Evolutionary conservation across 148 eudicot species (phyloP).

Genomic region (Selenicereus undatus): DNA sequence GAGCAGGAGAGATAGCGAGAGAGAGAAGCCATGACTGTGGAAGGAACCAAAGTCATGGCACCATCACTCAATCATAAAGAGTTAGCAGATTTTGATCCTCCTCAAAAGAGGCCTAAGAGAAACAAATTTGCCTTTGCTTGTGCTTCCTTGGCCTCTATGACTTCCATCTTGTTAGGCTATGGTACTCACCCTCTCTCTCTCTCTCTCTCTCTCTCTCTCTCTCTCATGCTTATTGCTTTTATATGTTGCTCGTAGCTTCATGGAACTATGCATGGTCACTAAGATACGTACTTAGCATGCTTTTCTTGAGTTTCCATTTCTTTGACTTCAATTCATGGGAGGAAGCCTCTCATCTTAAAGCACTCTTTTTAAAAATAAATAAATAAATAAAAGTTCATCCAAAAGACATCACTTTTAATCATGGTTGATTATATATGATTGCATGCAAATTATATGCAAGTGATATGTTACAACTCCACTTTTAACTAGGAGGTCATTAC

Average conservation of each 20-base stretch:
- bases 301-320: no score
- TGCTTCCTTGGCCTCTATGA: conserved; percentile 55
- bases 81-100: conserved; percentile 25
- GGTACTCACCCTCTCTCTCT: no score
- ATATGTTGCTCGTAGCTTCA: neutral
- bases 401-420: no score
- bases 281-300: no score
- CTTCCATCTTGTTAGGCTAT: conserved; percentile 52
- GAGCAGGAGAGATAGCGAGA: neutral
- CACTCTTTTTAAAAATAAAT: no score
- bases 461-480: no score
- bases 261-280: neutral
- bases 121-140: conserved; percentile 54
- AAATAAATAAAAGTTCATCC: no score
- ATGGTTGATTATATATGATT: no score
- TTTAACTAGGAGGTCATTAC: no score
- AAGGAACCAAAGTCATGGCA: neutral
- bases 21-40: neutral
- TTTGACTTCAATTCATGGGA: no score
- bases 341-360: no score
- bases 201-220: neutral
- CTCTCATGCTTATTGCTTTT: neutral
- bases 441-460: no score
- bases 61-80: conserved; percentile 5
- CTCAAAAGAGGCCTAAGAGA: conserved; percentile 35